phyloP scores from a whole-genome alignment of 768 basidiomycete species.

The Nidula microcarpa region DNA sequence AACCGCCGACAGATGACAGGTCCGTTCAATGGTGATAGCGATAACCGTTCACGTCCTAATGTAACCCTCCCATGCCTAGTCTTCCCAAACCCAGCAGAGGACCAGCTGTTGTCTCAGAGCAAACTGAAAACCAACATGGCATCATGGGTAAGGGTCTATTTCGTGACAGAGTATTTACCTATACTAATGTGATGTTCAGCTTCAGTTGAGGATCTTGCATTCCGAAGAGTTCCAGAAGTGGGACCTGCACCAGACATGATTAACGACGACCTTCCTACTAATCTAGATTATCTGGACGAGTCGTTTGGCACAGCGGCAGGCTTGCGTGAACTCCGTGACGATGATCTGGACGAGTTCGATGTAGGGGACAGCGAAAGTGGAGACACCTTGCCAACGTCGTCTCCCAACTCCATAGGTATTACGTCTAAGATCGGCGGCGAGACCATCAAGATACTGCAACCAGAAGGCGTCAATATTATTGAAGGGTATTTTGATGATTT shows the following conservation, averaged over 20 bases:
- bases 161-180: not conserved
- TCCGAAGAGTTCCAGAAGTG: constrained; percentile 70
- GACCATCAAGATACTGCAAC: constrained; percentile 74
- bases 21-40: constrained; percentile 7
- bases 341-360: constrained; percentile 70
- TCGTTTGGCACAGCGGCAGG: constrained; percentile 80
- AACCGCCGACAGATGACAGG: constrained; percentile 23
- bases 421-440: constrained; percentile 75
- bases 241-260: constrained; percentile 86
- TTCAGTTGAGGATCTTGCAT: constrained; percentile 82
- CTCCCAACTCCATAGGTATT: constrained; percentile 30
- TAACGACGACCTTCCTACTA: constrained; percentile 85
- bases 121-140: constrained; percentile 6
- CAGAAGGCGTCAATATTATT: constrained; percentile 59
- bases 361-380: constrained; percentile 25
- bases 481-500: constrained; percentile 75
- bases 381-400: constrained; percentile 14
- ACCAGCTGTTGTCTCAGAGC: constrained; percentile 29
- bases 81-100: constrained; percentile 14
- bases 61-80: too few species aligned
- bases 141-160: constrained; percentile 32
- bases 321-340: constrained; percentile 66
- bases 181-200: constrained; percentile 29
- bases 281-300: constrained; percentile 82
- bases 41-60: too few species aligned